Evolutionary conservation across 2,329 filamentous ascomycete genomes (phyloP), one percentile per base, ranked within the genome.

Genomic region (Dactylella cylindrospora): DNA sequence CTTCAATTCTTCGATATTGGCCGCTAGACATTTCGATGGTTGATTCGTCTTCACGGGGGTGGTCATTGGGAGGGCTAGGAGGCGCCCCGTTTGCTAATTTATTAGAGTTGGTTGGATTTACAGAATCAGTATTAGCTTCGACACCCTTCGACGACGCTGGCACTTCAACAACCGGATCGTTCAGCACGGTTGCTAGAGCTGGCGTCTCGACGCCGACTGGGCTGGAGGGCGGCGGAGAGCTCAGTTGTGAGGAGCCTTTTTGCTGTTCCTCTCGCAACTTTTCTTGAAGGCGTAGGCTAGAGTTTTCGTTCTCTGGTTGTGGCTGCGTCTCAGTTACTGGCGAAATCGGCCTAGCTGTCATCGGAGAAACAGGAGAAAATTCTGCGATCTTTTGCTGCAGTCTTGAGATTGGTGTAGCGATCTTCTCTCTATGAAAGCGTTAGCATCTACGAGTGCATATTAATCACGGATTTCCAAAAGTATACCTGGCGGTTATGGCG

Each of bases 221-320:
- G 31, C 57, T 62, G 40, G 57, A 62, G 19, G 49, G 57, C 6
- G 57, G 57, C 17, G 57, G 57, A 5, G 57, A 62, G 22, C 57
- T 62, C 6, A 62, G 29, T 20, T 62, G 57, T 10, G 57, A 62
- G 5, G 57, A 62, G 12, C 36, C 29, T 13, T 50, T 54, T 6
- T 54, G 57, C 10, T 62, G 57, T 29, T 47, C 49, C 19, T 62
- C 57, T 12, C 45, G 44, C 20, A 62, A 20, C 40, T 43, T 36
- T 22, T 62, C 57, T 15, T 62, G 57, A 2, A 44, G 32, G 12
- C 36, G 39, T 25, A 62, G 38, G 22, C 49, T 50, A 1, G 43
- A 38, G 20, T 44, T 54, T 17, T 54, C 43, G 19, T 35, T 54
- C 23, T 50, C 49, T 7, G 25, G 4, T 13, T 39, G 36, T 7